Percentiles rank a stretch among this genome's conserved stretches.
Evolutionary conservation across 2,329 filamentous ascomycete genomes (phyloP).

Genomic region (Trichophyton verrucosum): DNA sequence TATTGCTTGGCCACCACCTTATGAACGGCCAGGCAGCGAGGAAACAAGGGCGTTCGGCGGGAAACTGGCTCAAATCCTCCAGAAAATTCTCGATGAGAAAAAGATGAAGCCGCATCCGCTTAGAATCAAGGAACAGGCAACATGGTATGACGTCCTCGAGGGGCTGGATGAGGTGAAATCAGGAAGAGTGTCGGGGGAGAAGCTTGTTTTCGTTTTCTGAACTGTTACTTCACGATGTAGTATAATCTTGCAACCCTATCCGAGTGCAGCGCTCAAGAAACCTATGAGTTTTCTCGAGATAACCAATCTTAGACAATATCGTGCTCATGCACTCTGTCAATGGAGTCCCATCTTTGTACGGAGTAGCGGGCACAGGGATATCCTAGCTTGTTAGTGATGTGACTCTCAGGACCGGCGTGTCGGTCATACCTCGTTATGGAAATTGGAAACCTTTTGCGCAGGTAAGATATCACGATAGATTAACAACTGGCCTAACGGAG

Average conservation of each 20-base stretch:
- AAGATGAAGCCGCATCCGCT: constrained; percentile 6
- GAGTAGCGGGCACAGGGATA: neutral
- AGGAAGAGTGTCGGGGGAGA: neutral
- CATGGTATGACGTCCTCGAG: neutral
- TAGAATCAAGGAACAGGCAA: neutral
- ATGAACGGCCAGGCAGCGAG: constrained; percentile 5
- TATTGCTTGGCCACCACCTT: constrained; percentile 8
- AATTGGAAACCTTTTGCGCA: neutral
- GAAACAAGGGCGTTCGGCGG: constrained; percentile 2
- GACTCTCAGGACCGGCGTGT: neutral
- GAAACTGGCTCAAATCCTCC: neutral
- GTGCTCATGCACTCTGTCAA: neutral
- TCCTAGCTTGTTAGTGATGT: neutral
- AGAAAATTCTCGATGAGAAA: constrained; percentile 3
- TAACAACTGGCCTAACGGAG: too few relatives aligned
- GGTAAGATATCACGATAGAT: too few relatives aligned
- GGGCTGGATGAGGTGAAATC: constrained; percentile 1
- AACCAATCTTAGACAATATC: neutral
- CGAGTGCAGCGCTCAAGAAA: too few relatives aligned
- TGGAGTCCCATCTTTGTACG: neutral
- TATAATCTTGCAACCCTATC: neutral
- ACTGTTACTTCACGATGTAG: neutral
- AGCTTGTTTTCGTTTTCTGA: constrained; percentile 3
- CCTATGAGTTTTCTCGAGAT: too few relatives aligned
- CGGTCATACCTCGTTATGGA: neutral